phyloP scores from a whole-genome alignment of 163 green algal species.

The Chloromonas sp. region DNA sequence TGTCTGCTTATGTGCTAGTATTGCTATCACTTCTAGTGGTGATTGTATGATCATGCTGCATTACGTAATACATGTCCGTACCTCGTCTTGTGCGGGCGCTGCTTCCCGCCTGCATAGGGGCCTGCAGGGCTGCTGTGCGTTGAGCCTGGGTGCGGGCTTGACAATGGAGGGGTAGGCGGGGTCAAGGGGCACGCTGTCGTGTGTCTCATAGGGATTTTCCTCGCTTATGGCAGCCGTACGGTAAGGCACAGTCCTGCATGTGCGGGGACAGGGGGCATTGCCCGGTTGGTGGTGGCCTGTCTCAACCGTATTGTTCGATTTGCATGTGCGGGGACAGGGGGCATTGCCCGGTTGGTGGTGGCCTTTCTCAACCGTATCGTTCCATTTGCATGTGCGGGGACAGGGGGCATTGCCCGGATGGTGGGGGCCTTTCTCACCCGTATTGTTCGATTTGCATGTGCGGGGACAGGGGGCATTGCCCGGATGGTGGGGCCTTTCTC shows the following conservation, averaged over 20 bases:
- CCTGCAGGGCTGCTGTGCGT: no score
- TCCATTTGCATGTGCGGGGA: not conserved
- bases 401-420: conserved; percentile 2
- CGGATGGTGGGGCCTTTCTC: not conserved
- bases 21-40: no score
- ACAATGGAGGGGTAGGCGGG: conserved; percentile 17
- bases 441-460: not conserved
- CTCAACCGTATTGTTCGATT: not conserved
- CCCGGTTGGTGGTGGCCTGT: not conserved
- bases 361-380: no score
- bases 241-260: conserved; percentile 33
- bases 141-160: not conserved
- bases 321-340: not conserved
- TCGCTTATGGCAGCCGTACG: conserved; percentile 33
- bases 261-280: not conserved
- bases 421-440: no score
- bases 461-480: conserved; percentile 2
- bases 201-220: not conserved
- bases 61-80: no score
- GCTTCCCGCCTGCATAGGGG: no score
- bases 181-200: conserved; percentile 1
- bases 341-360: conserved; percentile 1
- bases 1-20: no score
- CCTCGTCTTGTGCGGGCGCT: no score
- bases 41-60: no score